These are phyloP conservation scores for Ascochyta fabae DNA, from an alignment of 2,329 filamentous ascomycete species.

Conservation along the genomic window DNA sequence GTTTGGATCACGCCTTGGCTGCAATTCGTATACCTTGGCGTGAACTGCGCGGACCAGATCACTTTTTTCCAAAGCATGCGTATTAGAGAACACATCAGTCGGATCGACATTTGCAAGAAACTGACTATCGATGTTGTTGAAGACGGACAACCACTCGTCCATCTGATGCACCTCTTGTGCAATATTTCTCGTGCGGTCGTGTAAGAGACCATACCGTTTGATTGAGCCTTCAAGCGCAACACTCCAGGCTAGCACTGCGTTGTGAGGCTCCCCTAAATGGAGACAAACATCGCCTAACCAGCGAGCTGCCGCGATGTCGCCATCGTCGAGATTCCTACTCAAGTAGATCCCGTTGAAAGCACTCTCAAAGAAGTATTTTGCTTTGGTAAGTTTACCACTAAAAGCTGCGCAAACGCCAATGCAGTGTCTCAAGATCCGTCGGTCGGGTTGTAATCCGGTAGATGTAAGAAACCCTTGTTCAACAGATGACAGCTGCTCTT, in stretches of 20 bases:
- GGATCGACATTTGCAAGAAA: conserved; percentile 31
- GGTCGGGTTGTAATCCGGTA: conserved; percentile 31
- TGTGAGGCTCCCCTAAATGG: conserved; percentile 34
- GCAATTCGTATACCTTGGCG: conserved; percentile 10
- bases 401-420: conserved; percentile 38
- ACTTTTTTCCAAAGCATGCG: conserved; percentile 31
- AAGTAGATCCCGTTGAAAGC: conserved; percentile 34
- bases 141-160: conserved; percentile 26
- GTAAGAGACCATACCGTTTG: conserved; percentile 23
- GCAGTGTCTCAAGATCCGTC: conserved; percentile 34
- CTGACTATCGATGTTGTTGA: conserved; percentile 23
- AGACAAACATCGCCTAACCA: conserved; percentile 45
- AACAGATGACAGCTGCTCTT: conserved; percentile 35
- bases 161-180: conserved; percentile 31
- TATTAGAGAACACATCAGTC: conserved; percentile 32
- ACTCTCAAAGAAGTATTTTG: conserved; percentile 39
- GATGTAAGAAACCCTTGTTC: conserved; percentile 30
- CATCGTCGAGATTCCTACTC: conserved; percentile 34
- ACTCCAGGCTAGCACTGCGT: conserved; percentile 39
- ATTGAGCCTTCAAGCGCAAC: conserved; percentile 36
- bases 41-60: conserved; percentile 24
- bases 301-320: conserved; percentile 41
- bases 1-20: not conserved
- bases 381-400: conserved; percentile 35
- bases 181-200: conserved; percentile 23